These are phyloP conservation scores for sunflower (Helianthus annuus) DNA, from an alignment of 129 eudicot species.

Conservation along the genomic window HanXRQr2.0-SUNRISE NC_035443.2:24392905-24393404, in stretches of 20 bases:
- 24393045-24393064: background rate
- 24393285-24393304: constrained; percentile 47
- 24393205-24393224: constrained; percentile 67
- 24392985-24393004: background rate
- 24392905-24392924: background rate
- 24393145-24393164: constrained; percentile 92
- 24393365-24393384: constrained; percentile 50
- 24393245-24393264: constrained; percentile 33
- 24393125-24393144: constrained; percentile 89
- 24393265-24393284: constrained; percentile 62
- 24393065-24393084: constrained; percentile 14
- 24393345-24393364: constrained; percentile 54
- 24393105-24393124: constrained; percentile 96
- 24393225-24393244: constrained; percentile 48
- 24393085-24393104: constrained; percentile 66
- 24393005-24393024: background rate
- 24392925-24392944: background rate
- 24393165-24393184: constrained; percentile 97
- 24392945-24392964: no score
- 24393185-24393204: constrained; percentile 95
- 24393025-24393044: background rate
- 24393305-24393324: constrained; percentile 55
- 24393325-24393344: constrained; percentile 61
- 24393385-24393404: constrained; percentile 66
- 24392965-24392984: no score